Conservation (phyloP, 1,284 basidiomycete genomes). For the Earliella scabrosa region DNA sequence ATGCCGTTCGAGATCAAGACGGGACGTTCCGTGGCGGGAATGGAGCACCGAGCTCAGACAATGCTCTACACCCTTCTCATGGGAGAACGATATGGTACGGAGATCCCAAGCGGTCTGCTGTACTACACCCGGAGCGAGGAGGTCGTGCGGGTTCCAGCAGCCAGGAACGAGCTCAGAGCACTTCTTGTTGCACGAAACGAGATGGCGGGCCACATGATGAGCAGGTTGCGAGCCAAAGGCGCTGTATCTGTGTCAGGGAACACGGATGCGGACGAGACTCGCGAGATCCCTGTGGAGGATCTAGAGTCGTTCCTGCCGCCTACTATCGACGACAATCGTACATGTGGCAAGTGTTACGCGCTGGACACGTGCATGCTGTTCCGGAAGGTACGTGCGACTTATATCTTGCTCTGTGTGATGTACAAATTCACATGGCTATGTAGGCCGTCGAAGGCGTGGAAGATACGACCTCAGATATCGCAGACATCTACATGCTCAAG, state of each 20-base stretch:
- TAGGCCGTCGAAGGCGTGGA: slow-evolving; percentile 75
- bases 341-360: slow-evolving; percentile 84
- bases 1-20: slow-evolving; percentile 98
- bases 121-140: slow-evolving; percentile 95
- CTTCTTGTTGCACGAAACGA: slow-evolving; percentile 87
- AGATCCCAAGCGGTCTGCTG: slow-evolving; percentile 79
- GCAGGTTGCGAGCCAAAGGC: slow-evolving; percentile 24
- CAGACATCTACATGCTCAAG: slow-evolving; percentile 77
- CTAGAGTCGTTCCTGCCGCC: slow-evolving; percentile 74
- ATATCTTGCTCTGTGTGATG: slow-evolving; percentile 1
- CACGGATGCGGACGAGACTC: slow-evolving; percentile 2
- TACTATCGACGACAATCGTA: slow-evolving; percentile 82
- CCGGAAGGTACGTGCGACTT: slow-evolving; percentile 64
- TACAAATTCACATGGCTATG: neutral
- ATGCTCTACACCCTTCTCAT: slow-evolving; percentile 96
- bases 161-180: slow-evolving; percentile 83
- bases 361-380: slow-evolving; percentile 94
- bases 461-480: slow-evolving; percentile 68
- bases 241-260: slow-evolving; percentile 29
- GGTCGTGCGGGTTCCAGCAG: slow-evolving; percentile 80
- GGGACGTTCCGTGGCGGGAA: slow-evolving; percentile 73
- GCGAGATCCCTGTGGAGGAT: slow-evolving; percentile 8
- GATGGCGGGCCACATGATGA: slow-evolving; percentile 79
- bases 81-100: slow-evolving; percentile 83
- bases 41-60: slow-evolving; percentile 97